Evolutionary conservation across 495 filamentous ascomycete species (phyloP).

Genomic region (Peziza echinospora): DNA sequence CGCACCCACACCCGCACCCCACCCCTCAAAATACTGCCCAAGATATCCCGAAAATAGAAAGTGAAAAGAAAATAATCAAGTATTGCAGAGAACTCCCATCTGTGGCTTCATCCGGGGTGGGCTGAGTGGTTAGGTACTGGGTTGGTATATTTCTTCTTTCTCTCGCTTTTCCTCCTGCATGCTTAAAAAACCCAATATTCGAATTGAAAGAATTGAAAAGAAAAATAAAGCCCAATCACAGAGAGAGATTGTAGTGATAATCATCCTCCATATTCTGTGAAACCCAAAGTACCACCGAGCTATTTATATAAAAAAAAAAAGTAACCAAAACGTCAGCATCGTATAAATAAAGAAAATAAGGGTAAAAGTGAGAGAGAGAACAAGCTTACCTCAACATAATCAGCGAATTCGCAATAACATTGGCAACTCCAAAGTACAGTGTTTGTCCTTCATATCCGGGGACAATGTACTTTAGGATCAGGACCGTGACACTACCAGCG

Average conservation of each 20-base stretch:
- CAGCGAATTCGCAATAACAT: conserved; percentile 66
- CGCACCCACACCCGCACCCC: too few relatives aligned
- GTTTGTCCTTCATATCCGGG: conserved; percentile 58
- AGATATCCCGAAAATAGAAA: too few relatives aligned
- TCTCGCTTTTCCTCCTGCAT: too few relatives aligned
- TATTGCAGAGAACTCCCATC: too few relatives aligned
- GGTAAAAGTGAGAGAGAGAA: not conserved
- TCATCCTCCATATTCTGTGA: conserved; percentile 99
- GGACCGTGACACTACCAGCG: conserved; percentile 70
- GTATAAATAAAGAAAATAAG: not conserved
- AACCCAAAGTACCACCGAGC: conserved; percentile 80
- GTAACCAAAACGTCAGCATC: not conserved
- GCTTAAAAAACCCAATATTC: too few relatives aligned
- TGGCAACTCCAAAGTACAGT: conserved; percentile 81
- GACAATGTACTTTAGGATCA: conserved; percentile 83
- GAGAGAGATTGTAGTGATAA: conserved; percentile 83
- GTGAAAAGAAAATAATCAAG: too few relatives aligned
- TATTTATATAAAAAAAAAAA: conserved; percentile 22
- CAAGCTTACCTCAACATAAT: conserved; percentile 62
- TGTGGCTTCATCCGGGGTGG: too few relatives aligned
- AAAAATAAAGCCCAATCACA: conserved; percentile 36
- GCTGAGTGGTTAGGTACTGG: too few relatives aligned
- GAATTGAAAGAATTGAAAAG: too few relatives aligned
- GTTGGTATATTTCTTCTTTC: too few relatives aligned
- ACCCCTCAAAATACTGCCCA: too few relatives aligned